A percentile compares a stretch with the other conserved stretches of the same genome.
phyloP scores from a whole-genome alignment of 768 basidiomycete genomes.

The Leccinellum rugosiceps region DNA sequence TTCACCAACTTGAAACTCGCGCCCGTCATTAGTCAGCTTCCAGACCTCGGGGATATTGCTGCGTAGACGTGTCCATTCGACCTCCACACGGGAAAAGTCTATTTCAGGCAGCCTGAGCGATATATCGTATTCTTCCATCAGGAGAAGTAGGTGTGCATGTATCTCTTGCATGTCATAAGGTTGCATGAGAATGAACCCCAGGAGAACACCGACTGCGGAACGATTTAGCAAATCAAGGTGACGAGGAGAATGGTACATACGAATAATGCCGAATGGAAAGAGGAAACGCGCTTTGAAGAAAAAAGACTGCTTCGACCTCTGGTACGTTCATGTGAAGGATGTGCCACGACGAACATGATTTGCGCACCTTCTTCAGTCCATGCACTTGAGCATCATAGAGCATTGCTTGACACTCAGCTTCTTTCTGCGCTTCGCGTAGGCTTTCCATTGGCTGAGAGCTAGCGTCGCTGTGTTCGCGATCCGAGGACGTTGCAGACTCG shows the following conservation, averaged over 20 bases:
- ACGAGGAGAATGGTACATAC: conserved; percentile 35
- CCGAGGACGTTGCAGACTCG: conserved; percentile 12
- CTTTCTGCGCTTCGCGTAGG: conserved; percentile 16
- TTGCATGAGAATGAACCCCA: conserved; percentile 65
- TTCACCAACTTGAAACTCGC: conserved; percentile 79
- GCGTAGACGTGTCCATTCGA: conserved; percentile 66
- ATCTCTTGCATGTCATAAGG: conserved; percentile 65
- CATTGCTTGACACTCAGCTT: conserved; percentile 24
- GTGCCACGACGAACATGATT: background rate
- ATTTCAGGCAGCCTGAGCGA: conserved; percentile 59
- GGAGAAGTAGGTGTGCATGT: conserved; percentile 60
- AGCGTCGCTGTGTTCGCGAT: conserved; percentile 8
- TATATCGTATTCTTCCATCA: conserved; percentile 71
- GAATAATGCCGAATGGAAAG: conserved; percentile 68
- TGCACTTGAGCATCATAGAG: conserved; percentile 25
- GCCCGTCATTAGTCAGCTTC: conserved; percentile 77
- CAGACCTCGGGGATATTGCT: conserved; percentile 75
- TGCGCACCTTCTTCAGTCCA: conserved; percentile 21
- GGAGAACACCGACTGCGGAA: conserved; percentile 55
- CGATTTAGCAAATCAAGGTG: background rate
- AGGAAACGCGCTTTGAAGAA: conserved; percentile 46
- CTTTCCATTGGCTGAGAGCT: background rate
- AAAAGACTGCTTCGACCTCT: conserved; percentile 18
- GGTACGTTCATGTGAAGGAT: background rate
- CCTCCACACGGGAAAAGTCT: conserved; percentile 65